A percentile compares a stretch with the other conserved stretches of the same genome.
These are phyloP conservation scores for Penicillium sumatraense DNA, from an alignment of 2,329 filamentous ascomycete species.

Conservation along the genomic window DNA sequence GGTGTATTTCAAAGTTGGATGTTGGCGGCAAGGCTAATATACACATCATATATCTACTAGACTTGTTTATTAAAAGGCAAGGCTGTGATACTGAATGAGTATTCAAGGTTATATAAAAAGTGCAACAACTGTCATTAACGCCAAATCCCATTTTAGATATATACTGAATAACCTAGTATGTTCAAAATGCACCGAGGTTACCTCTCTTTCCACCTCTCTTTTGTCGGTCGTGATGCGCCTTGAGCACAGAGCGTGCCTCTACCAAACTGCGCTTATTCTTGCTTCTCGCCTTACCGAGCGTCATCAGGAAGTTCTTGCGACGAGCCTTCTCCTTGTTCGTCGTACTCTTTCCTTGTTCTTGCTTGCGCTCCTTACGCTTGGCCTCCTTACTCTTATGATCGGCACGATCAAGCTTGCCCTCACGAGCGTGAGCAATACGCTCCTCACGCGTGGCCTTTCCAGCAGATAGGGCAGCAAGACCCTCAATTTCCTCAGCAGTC, in stretches of 20 bases:
- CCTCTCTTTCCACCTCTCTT: constrained; percentile 83
- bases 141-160: constrained; percentile 8
- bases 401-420: constrained; percentile 75
- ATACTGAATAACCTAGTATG: background rate
- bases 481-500: constrained; percentile 90
- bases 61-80: too few relatives aligned
- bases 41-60: too few relatives aligned
- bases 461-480: constrained; percentile 70
- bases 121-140: too few relatives aligned
- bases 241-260: constrained; percentile 79
- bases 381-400: constrained; percentile 88
- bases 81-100: background rate
- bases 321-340: constrained; percentile 97
- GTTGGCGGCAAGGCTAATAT: too few relatives aligned
- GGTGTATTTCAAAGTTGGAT: too few relatives aligned
- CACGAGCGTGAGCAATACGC: constrained; percentile 78
- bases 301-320: constrained; percentile 99
- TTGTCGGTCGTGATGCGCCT: constrained; percentile 78
- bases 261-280: constrained; percentile 95
- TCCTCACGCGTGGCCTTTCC: constrained; percentile 90
- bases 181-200: constrained; percentile 56
- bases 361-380: constrained; percentile 84
- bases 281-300: constrained; percentile 88
- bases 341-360: constrained; percentile 86
- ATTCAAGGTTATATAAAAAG: too few relatives aligned